phyloP scores from a whole-genome alignment of 805 yeast genomes.

The Pichia gijzeniarum region DNA sequence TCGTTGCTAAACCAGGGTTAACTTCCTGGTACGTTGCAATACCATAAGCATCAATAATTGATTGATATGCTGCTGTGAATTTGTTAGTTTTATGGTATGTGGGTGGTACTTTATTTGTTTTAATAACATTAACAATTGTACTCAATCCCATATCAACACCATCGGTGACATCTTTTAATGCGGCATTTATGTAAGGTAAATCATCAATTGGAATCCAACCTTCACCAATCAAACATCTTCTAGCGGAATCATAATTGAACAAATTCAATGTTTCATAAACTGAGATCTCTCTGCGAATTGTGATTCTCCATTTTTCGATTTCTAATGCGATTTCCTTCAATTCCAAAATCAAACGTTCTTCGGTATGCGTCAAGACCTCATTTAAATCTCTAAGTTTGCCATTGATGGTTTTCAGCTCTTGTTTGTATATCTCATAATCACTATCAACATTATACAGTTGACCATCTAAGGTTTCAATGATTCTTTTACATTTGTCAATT shows the following conservation, averaged over 20 bases:
- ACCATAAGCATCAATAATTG: conserved; percentile 72
- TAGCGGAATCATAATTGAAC: conserved; percentile 74
- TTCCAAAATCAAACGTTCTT: conserved; percentile 68
- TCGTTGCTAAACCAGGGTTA: conserved; percentile 68
- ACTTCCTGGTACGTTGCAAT: conserved; percentile 70
- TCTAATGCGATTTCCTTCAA: conserved; percentile 71
- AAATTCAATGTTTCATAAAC: conserved; percentile 72
- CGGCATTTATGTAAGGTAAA: conserved; percentile 53
- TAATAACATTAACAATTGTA: conserved; percentile 51
- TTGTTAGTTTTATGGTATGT: conserved; percentile 66
- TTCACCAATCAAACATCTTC: conserved; percentile 85
- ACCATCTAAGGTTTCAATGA: conserved; percentile 88
- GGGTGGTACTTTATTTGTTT: conserved; percentile 64
- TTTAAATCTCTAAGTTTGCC: conserved; percentile 32
- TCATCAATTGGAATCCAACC: conserved; percentile 94
- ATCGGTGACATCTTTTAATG: conserved; percentile 60
- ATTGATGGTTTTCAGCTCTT: conserved; percentile 46
- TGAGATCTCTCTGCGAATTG: conserved; percentile 72
- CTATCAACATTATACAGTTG: conserved; percentile 54
- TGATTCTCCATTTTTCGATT: conserved; percentile 65
- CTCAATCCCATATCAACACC: conserved; percentile 38
- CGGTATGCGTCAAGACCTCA: conserved; percentile 57
- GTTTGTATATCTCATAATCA: conserved; percentile 35
- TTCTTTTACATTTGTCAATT: conserved; percentile 61
- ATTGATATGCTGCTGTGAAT: conserved; percentile 63